phyloP scores from a whole-genome alignment of 2,329 filamentous ascomycete species.

The Colletotrichum navitas region DNA sequence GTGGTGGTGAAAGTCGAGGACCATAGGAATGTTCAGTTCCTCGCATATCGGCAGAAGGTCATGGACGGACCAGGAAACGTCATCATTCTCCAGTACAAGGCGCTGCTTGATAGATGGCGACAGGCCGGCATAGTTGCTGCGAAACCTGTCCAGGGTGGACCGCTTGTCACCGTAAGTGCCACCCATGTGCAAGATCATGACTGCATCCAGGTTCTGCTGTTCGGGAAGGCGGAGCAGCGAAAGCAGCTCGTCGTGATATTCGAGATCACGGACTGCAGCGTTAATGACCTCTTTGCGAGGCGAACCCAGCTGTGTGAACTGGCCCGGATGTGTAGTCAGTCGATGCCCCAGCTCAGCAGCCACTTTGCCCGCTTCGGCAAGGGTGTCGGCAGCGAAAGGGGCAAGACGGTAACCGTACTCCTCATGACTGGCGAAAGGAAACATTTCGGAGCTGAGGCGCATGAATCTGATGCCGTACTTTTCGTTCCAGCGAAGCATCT shows the following conservation, averaged over 20 bases:
- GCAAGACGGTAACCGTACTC: constrained; percentile 88
- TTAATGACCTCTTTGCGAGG: constrained; percentile 82
- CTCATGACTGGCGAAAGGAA: constrained; percentile 91
- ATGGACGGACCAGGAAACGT: constrained; percentile 92
- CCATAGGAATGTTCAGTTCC: constrained; percentile 92
- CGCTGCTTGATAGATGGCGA: constrained; percentile 80
- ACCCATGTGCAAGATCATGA: constrained; percentile 96
- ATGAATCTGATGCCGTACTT: constrained; percentile 93
- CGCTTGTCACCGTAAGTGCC: constrained; percentile 89
- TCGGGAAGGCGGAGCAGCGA: constrained; percentile 80
- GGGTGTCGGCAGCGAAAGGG: constrained; percentile 82
- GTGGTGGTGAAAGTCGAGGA: constrained; percentile 95
- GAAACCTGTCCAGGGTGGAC: constrained; percentile 83
- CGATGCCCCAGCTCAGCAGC: constrained; percentile 85
- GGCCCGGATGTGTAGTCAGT: constrained; percentile 90
- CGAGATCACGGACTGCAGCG: constrained; percentile 83
- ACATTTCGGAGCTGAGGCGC: constrained; percentile 95
- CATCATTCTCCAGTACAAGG: constrained; percentile 93
- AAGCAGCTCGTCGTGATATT: constrained; percentile 90
- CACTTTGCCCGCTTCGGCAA: constrained; percentile 82
- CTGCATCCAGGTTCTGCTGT: constrained; percentile 85
- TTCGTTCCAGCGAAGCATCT: constrained; percentile 93
- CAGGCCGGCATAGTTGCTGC: constrained; percentile 77
- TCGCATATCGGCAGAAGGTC: constrained; percentile 91
- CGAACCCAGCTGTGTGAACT: constrained; percentile 92